Percentiles rank a stretch among this genome's conserved stretches.
Conservation (phyloP, 768 basidiomycete genomes). For the Rhodosporidiobolus sp. region DNA sequence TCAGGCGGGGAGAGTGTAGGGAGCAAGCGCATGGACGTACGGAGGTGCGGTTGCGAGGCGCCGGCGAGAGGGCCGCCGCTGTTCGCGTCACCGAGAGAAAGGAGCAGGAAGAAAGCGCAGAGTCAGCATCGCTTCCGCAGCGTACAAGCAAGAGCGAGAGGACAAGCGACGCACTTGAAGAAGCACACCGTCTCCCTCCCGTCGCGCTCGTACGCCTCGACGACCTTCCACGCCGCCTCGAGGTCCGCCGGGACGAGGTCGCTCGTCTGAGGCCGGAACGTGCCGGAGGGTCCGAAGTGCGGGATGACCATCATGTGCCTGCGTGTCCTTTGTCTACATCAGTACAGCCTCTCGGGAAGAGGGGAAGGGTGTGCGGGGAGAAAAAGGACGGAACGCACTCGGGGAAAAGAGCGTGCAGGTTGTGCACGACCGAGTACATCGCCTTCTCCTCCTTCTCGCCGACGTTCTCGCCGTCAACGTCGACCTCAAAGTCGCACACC, state of each 20-base stretch:
- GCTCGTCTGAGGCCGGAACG: conserved; percentile 30
- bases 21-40: not conserved
- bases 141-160: too few species aligned
- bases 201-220: not conserved
- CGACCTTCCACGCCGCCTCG: conserved; percentile 13
- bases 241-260: conserved; percentile 4
- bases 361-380: not conserved
- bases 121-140: too few species aligned
- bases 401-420: conserved; percentile 19
- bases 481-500: not conserved
- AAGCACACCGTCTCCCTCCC: conserved; percentile 13
- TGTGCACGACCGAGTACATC: conserved; percentile 12
- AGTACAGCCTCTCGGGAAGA: not conserved
- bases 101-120: not conserved
- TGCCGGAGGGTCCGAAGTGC: not conserved
- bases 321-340: not conserved
- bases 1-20: not conserved
- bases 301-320: conserved; percentile 30
- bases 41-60: conserved; percentile 27
- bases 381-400: not conserved
- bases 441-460: too few species aligned
- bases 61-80: conserved; percentile 32
- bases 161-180: conserved; percentile 10
- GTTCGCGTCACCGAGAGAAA: not conserved
- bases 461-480: too few species aligned